Base-by-base conservation (phyloP, 352 stramenopile species). In the Phytophthora chlamydospora region DNA sequence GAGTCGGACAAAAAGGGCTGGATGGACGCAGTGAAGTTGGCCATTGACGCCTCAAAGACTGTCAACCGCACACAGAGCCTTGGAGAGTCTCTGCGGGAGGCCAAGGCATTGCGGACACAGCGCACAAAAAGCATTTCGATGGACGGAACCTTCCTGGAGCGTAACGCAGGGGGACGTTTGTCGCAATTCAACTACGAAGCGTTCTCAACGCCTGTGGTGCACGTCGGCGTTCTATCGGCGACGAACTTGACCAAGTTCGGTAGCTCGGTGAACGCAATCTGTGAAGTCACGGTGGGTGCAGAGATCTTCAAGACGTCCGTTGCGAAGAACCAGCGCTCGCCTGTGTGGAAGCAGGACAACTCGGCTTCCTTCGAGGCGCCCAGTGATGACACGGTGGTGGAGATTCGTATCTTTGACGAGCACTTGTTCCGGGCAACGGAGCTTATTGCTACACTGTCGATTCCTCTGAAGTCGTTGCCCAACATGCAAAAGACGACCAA, bases 341-440 rank as follows among this genome's bases (percentile, higher is more conserved):
- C 86, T 13, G 86, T 93, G n/a, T 95, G 83, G 86, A 87, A 89
- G 27, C 84, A 92, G 46, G 86, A 93, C 51, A 95, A 95, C 58
- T 87, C 79, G 2, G 86, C 84, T 33, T 91, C 86, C 6, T 95
- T 95, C 38, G 86, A 93, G 62, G 86, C 73, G 0, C 82, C 73
- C 2, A 85, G 58, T 39, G 80, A 95, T 53, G 84, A 93, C 24
- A 93, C 88, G 76, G 86, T 90, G 21, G 74, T 95, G 33, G 86
- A 95, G 59, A 81, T 95, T 32, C 86, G 86, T 53, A 79, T 95
- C 17, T 93, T 91, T 44, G 76, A 95, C 39, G 80, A 93, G 44
- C 86, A 93, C 57, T 66, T 91, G 24, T 95, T 95, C 75, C 76
- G 83, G 11, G 69, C 80, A 11, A 88, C 82, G 3, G 75, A 90